Base-by-base conservation (phyloP, 176 grass and related monocot genomes). In the Dendrocalamus sinicus region DNA sequence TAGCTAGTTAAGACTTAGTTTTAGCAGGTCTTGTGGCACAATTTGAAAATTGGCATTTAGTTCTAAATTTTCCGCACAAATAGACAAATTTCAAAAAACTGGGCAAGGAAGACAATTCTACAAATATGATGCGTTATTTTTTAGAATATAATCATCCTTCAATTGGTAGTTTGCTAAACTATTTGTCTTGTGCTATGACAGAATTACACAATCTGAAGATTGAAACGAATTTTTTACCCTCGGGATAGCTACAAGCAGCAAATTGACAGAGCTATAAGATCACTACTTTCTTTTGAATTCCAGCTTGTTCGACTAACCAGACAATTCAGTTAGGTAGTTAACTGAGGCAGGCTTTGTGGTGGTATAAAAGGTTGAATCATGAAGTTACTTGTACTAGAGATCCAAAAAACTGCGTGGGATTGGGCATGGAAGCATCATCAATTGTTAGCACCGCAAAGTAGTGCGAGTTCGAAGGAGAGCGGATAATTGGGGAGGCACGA, bases 371-470 rank as follows among this genome's bases (percentile, higher is more conserved):
- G 22, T 16, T 40, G 58, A 11, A 23, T 8, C 7, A 52, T 52
- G 71, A 26, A 75, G 57, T 50, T 63, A 39, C 46, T 73, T 16
- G 82, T 73, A 40, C 19, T 51, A 61, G 35, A 46, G 45, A 50
- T 45, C 55, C 41, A 5, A 37, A 83, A 44, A 73, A 37, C 43
- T 78, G 52, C 20, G 76, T 40, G 66, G 59, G 72, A 57, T 72
- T 82, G 54, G 73, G 79, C 72, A 65, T 54, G 74, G 47, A 83
- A 77, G 57, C 24, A 82, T 57, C n/a, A 70, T 57, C n/a, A 70
- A 54, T 12, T 32, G 16, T 66, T 48, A 30, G 13, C 14, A 86
- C 73, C 17, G 52, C 13, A 57, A 3, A 74, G 50, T 73, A 26
- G 59, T 61, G 12, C 3, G 43, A 45, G 50, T 73, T 46, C 30